phyloP scores from a whole-genome alignment of 2,329 filamentous ascomycete genomes.

The Fusarium sp. region DNA sequence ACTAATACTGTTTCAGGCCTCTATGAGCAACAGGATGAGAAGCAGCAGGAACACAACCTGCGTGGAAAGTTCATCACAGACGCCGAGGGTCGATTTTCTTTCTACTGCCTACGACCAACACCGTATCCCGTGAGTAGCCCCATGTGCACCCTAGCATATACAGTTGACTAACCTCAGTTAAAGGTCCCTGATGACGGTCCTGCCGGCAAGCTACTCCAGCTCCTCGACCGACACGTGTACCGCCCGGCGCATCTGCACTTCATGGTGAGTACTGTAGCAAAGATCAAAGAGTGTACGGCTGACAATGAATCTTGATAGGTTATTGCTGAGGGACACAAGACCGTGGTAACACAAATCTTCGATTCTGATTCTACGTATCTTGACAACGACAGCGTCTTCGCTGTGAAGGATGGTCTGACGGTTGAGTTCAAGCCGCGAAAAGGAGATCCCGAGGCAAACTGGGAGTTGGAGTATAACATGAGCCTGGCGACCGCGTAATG shows the following conservation, averaged over 20 bases:
- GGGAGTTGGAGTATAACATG: conserved; percentile 76
- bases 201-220: conserved; percentile 64
- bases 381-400: conserved; percentile 66
- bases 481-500: conserved; percentile 3
- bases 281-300: rapidly evolving
- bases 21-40: conserved; percentile 81
- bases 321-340: conserved; percentile 72
- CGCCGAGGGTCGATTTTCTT: conserved; percentile 73
- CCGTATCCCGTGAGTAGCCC: conserved; percentile 62
- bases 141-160: not conserved
- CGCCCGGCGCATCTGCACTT: conserved; percentile 75
- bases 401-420: conserved; percentile 67
- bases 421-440: conserved; percentile 59
- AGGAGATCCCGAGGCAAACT: conserved; percentile 63
- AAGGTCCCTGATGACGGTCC: conserved; percentile 66
- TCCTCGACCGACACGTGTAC: conserved; percentile 71
- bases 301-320: conserved; percentile 45
- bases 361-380: conserved; percentile 77
- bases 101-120: conserved; percentile 74
- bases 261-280: conserved; percentile 56
- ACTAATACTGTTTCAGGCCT: conserved; percentile 51
- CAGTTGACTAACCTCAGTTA: conserved; percentile 1
- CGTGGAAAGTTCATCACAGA: conserved; percentile 81
- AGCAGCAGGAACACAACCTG: conserved; percentile 81
- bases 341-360: conserved; percentile 83